Percentiles rank a stretch among this genome's conserved stretches.
Evolutionary conservation across 345 rosid genomes (phyloP).

Genomic region (Trapa bicornis): DNA sequence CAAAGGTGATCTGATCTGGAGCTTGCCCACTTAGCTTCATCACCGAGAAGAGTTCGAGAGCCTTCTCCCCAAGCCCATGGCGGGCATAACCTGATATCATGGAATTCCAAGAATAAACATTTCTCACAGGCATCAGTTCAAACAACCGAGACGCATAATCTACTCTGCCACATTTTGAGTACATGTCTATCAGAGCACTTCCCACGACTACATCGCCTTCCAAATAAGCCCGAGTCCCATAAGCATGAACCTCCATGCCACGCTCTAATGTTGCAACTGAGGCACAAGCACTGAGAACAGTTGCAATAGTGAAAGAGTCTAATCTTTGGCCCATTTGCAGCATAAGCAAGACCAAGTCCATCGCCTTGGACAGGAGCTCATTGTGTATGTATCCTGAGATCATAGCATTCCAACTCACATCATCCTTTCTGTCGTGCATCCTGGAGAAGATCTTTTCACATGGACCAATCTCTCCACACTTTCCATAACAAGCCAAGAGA

Average conservation of each 20-base stretch:
- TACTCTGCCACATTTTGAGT: slow-evolving; percentile 86
- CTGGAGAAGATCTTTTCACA: slow-evolving; percentile 72
- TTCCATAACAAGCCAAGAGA: slow-evolving; percentile 81
- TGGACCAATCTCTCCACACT: slow-evolving; percentile 53
- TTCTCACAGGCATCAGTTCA: slow-evolving; percentile 50
- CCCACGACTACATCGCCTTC: slow-evolving; percentile 84
- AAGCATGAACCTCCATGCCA: slow-evolving; percentile 91
- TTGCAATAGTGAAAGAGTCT: slow-evolving; percentile 76
- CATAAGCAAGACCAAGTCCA: slow-evolving; percentile 70
- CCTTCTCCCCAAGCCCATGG: slow-evolving; percentile 69
- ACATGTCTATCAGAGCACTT: slow-evolving; percentile 89
- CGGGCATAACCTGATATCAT: slow-evolving; percentile 86
- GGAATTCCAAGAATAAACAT: slow-evolving; percentile 91
- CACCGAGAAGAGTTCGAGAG: slow-evolving; percentile 43
- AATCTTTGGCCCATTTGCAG: slow-evolving; percentile 60
- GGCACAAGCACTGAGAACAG: slow-evolving; percentile 93
- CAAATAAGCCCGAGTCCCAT: slow-evolving; percentile 60
- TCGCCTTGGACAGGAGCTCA: slow-evolving; percentile 56
- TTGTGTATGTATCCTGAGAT: slow-evolving; percentile 79
- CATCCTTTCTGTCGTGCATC: slow-evolving; percentile 71
- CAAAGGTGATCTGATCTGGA: slow-evolving; percentile 92
- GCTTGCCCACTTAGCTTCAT: slow-evolving; percentile 54
- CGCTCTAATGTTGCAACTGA: slow-evolving; percentile 78
- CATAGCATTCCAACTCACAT: slow-evolving; percentile 80
- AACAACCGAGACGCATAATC: slow-evolving; percentile 80